A percentile compares a stretch with the other conserved stretches of the same genome.
These are phyloP conservation scores for Symbiodinium natans DNA, from an alignment of 73 alveolate genomes.

Conservation along the genomic window DNA sequence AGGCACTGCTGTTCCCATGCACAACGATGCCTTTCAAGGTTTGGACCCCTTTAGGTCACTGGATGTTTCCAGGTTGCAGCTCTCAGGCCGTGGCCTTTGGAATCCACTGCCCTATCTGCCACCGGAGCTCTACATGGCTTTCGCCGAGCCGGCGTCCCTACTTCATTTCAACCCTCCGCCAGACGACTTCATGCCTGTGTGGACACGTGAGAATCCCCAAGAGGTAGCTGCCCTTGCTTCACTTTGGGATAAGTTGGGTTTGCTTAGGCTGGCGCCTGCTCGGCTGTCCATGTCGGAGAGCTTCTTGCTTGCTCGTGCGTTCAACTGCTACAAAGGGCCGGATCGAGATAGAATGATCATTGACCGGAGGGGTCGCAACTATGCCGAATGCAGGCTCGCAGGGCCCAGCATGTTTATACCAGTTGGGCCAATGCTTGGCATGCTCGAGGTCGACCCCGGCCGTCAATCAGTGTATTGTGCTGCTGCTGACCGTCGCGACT, in stretches of 20 bases:
- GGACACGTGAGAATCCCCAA: neutral
- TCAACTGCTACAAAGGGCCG: neutral
- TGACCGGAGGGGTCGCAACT: neutral
- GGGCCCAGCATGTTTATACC: slow-evolving; percentile 12
- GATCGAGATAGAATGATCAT: neutral
- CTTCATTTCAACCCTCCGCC: neutral
- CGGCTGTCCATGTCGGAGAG: neutral
- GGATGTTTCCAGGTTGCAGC: neutral
- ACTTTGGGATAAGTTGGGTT: neutral
- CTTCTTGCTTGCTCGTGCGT: neutral
- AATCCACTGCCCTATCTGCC: neutral
- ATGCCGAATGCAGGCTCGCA: neutral
- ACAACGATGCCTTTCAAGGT: neutral
- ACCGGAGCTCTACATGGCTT: neutral
- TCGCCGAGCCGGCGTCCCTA: neutral
- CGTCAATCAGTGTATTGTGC: neutral
- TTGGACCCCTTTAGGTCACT: neutral
- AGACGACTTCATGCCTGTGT: neutral
- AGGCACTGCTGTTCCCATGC: neutral
- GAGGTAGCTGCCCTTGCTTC: neutral
- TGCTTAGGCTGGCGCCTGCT: neutral
- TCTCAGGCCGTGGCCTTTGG: neutral
- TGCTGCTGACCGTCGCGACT: neutral
- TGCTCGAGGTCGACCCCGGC: neutral
- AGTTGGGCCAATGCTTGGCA: neutral